Evolutionary conservation across 2,329 filamentous ascomycete species (phyloP).

Genomic region (Rhynchosporium secalis): DNA sequence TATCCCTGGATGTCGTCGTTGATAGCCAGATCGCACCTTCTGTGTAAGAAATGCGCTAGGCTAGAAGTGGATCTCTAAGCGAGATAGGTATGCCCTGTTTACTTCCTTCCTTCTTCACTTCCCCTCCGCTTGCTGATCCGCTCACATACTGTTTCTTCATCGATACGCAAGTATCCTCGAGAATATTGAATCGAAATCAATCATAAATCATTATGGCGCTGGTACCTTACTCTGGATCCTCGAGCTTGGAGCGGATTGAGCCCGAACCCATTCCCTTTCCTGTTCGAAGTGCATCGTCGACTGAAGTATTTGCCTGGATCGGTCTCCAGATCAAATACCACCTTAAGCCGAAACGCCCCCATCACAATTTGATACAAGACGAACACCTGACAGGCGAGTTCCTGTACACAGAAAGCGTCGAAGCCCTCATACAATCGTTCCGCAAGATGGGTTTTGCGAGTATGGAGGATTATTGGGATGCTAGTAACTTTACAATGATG

Average conservation of each 20-base stretch:
- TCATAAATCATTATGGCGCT: not conserved
- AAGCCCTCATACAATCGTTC: not conserved
- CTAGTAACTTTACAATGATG: no score
- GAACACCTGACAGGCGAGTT: not conserved
- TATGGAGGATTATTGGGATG: no score
- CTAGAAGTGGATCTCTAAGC: not conserved
- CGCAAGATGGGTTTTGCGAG: not conserved
- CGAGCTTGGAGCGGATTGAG: no score
- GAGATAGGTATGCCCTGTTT: not conserved
- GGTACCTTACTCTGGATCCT: not conserved
- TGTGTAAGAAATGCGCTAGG: not conserved
- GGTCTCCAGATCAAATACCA: no score
- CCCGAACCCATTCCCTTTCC: not conserved
- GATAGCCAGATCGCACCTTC: no score
- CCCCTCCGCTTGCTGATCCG: no score
- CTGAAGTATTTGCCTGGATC: not conserved
- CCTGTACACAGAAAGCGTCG: not conserved
- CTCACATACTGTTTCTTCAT: not conserved
- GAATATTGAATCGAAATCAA: not conserved
- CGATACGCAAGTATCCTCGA: not conserved
- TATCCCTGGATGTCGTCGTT: no score
- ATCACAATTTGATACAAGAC: not conserved
- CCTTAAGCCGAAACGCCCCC: no score
- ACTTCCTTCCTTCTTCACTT: not conserved
- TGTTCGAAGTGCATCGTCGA: not conserved